A percentile compares a stretch with the other conserved stretches of the same genome.
These are phyloP conservation scores for Psidium guajava DNA, from an alignment of 345 rosid species.

Conservation along the genomic window DNA sequence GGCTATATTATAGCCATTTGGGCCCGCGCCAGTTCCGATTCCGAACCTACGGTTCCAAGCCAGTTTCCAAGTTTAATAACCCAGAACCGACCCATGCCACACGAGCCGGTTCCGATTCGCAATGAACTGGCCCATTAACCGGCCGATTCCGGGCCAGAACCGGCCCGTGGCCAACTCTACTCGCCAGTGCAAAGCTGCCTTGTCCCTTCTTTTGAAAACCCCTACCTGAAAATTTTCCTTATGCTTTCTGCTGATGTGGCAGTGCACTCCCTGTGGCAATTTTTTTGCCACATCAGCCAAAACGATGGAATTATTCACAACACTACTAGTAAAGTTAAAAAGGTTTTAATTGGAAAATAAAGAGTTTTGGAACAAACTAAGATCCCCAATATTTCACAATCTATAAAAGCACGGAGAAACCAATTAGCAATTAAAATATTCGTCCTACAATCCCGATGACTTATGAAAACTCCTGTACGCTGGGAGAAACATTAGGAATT, in stretches of 20 bases:
- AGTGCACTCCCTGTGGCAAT: background rate
- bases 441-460: background rate
- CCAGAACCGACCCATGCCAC: too few relatives aligned
- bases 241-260: background rate
- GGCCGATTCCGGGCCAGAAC: background rate
- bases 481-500: background rate
- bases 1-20: too few relatives aligned
- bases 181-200: background rate
- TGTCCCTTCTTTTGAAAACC: background rate
- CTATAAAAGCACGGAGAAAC: background rate
- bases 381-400: background rate
- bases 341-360: background rate
- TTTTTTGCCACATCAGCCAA: background rate
- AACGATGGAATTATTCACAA: background rate
- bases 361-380: background rate
- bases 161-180: background rate
- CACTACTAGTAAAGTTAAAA: background rate
- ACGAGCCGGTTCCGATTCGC: too few relatives aligned
- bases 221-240: background rate
- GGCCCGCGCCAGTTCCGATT: too few relatives aligned
- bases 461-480: background rate
- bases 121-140: too few relatives aligned
- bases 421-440: background rate
- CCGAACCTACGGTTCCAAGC: too few relatives aligned
- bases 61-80: too few relatives aligned